phyloP scores from a whole-genome alignment of 768 basidiomycete genomes.

The Mycena indigotica region DNA sequence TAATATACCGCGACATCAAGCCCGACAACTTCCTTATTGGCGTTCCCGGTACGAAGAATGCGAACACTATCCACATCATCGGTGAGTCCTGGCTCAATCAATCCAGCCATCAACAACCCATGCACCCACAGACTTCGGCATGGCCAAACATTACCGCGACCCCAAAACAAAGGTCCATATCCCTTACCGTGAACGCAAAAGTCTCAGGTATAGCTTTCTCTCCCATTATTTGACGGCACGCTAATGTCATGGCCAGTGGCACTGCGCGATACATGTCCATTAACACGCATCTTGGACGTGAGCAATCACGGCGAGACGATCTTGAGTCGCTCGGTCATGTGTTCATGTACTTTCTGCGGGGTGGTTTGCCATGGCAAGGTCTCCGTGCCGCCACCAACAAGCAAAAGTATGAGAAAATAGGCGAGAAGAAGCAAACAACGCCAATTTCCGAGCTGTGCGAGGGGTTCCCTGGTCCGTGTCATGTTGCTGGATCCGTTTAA shows the following conservation, averaged over 20 bases:
- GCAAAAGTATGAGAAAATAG: conserved; percentile 99
- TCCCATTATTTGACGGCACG: no score
- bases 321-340: conserved; percentile 97
- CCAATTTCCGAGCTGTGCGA: conserved; percentile 92
- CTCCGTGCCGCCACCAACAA: conserved; percentile 98
- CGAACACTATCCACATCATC: conserved; percentile 85
- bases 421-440: conserved; percentile 97
- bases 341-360: conserved; percentile 98
- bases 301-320: conserved; percentile 93
- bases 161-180: conserved; percentile 98
- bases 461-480: conserved; percentile 84
- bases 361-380: conserved; percentile 97
- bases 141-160: conserved; percentile 99
- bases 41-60: conserved; percentile 86
- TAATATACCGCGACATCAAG: conserved; percentile 99
- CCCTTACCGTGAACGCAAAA: conserved; percentile 98
- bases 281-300: conserved; percentile 96
- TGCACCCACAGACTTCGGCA: conserved; percentile 79
- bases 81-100: conserved; percentile 50
- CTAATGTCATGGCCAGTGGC: no score
- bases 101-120: conserved; percentile 8
- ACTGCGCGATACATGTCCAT: conserved; percentile 99
- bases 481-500: conserved; percentile 8
- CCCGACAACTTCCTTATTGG: conserved; percentile 99
- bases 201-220: no score